A percentile compares a stretch with the other conserved stretches of the same genome.
phyloP scores from a whole-genome alignment of 1,284 basidiomycete genomes.

The Puccinia hordei region DNA sequence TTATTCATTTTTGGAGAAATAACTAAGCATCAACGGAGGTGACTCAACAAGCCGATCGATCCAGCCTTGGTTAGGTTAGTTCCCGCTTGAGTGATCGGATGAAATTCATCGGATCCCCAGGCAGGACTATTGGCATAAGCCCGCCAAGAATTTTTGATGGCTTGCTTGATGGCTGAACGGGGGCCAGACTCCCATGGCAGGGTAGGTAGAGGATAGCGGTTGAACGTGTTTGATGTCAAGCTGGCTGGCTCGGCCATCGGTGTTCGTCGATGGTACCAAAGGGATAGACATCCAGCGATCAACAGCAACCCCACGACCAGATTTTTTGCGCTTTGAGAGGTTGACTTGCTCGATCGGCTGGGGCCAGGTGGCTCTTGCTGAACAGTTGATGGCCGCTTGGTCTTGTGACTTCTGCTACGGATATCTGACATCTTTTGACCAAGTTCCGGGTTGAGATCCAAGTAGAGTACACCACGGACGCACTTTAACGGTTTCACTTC shows the following conservation, averaged over 20 bases:
- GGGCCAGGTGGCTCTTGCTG: neutral
- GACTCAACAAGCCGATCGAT: slow-evolving; percentile 20
- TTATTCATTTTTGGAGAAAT: neutral
- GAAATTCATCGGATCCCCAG: slow-evolving; percentile 49
- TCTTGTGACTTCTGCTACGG: neutral
- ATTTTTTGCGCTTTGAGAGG: neutral
- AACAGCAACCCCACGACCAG: neutral
- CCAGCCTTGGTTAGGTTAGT: slow-evolving; percentile 33
- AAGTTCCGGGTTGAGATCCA: too few relatives aligned
- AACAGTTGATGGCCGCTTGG: neutral
- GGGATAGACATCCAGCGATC: neutral
- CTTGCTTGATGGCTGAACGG: slow-evolving; percentile 13
- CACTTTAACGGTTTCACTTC: too few relatives aligned
- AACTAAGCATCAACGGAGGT: neutral
- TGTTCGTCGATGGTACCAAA: neutral
- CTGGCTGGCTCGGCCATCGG: neutral
- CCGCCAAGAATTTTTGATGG: slow-evolving; percentile 32
- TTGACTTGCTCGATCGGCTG: neutral
- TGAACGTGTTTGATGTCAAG: neutral
- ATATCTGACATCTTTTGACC: neutral
- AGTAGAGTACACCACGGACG: too few relatives aligned
- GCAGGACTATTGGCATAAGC: slow-evolving; percentile 46
- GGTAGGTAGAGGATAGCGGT: neutral
- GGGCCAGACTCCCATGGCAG: slow-evolving; percentile 25
- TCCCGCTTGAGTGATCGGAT: slow-evolving; percentile 30